phyloP scores from a whole-genome alignment of 352 stramenopile genomes.

The Phytophthora podocarpi region DNA sequence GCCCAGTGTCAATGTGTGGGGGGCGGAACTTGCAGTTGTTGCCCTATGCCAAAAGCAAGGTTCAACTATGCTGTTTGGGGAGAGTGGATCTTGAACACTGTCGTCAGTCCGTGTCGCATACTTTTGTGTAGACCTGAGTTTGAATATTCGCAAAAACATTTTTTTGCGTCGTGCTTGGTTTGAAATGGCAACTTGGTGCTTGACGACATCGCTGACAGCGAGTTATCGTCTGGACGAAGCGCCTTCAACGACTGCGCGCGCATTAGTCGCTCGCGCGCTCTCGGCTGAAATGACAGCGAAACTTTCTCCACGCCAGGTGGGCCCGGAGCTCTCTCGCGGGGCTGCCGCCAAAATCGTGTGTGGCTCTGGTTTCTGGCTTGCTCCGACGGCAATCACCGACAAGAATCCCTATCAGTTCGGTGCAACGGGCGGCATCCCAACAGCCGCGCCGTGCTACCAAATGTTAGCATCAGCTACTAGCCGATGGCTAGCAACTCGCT shows the following conservation, averaged over 20 bases:
- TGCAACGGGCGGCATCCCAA: constrained; percentile 4
- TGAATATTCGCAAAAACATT: constrained; percentile 6
- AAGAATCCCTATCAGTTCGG: constrained; percentile 28
- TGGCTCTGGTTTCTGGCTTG: constrained; percentile 28
- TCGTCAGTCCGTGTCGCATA: constrained; percentile 31
- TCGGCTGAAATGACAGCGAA: constrained; percentile 11
- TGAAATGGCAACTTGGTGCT: constrained; percentile 25
- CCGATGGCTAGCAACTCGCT: too few relatives aligned
- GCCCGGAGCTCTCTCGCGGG: background rate
- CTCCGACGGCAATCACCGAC: constrained; percentile 14
- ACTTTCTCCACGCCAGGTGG: constrained; percentile 24
- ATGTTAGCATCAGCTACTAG: background rate
- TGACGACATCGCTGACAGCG: constrained; percentile 1
- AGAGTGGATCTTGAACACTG: constrained; percentile 16
- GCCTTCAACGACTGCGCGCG: constrained; percentile 11
- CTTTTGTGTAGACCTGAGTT: constrained; percentile 16
- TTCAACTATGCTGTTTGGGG: background rate
- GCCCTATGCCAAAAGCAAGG: background rate
- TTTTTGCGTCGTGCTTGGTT: constrained; percentile 1
- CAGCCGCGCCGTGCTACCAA: constrained; percentile 20
- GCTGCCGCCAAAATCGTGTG: constrained; percentile 14
- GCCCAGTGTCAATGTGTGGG: background rate
- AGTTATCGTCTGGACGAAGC: constrained; percentile 3
- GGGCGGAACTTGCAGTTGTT: background rate
- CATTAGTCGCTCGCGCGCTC: constrained; percentile 7